These are phyloP conservation scores for Arthrobotrys iridis DNA, from an alignment of 2,329 filamentous ascomycete genomes.

Conservation along the genomic window DNA sequence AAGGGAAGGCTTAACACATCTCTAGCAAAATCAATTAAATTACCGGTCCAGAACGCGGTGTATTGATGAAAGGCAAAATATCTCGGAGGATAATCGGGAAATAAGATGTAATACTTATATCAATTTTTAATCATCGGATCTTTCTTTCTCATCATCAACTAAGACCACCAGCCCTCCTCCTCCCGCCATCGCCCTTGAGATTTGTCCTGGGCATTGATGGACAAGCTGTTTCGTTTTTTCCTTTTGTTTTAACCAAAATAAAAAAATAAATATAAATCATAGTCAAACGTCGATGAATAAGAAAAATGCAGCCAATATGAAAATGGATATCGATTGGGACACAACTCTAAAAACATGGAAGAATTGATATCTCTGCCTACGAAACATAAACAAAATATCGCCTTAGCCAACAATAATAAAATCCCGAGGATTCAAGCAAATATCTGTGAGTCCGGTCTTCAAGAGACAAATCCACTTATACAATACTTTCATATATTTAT, in stretches of 20 bases:
- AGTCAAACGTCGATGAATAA: constrained; percentile 21
- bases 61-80: constrained; percentile 1
- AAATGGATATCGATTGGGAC: background rate
- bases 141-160: background rate
- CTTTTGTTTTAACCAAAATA: background rate
- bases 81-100: constrained; percentile 29
- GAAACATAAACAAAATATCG: constrained; percentile 31
- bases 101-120: constrained; percentile 15
- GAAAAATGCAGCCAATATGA: background rate
- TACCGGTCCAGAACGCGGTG: constrained; percentile 17
- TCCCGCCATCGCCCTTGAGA: background rate
- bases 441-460: background rate
- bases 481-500: constrained; percentile 11
- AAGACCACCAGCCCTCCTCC: background rate
- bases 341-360: constrained; percentile 40
- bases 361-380: constrained; percentile 43
- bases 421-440: constrained; percentile 9
- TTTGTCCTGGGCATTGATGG: background rate
- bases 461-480: background rate
- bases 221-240: constrained; percentile 25
- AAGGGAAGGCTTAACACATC: constrained; percentile 2
- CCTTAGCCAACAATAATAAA: constrained; percentile 49
- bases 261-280: constrained; percentile 27
- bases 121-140: constrained; percentile 7
- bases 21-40: background rate